These are phyloP conservation scores for Arabidopsis thaliana DNA, from an alignment of 345 rosid species.

Conservation along the genomic window TAIR10.1 NC_003076.8:22265001-22265500, in stretches of 20 bases:
- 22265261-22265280: conserved; percentile 98
- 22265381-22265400: conserved; percentile 92
- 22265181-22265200: conserved; percentile 22
- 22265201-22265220: not conserved
- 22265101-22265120: conserved; percentile 79
- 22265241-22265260: conserved; percentile 1
- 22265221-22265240: not conserved
- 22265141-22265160: conserved; percentile 99
- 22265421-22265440: conserved; percentile 70
- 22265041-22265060: not conserved
- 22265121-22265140: conserved; percentile 88
- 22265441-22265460: conserved; percentile 97
- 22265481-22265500: conserved; percentile 89
- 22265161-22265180: conserved; percentile 80
- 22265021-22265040: not conserved
- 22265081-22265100: conserved; percentile 88
- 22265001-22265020: not conserved
- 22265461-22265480: conserved; percentile 95
- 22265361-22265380: conserved; percentile 93
- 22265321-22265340: conserved; percentile 98
- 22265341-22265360: conserved; percentile 86
- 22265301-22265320: conserved; percentile 90
- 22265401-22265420: conserved; percentile 97
- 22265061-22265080: conserved; percentile 59
- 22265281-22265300: conserved; percentile 92